These are phyloP conservation scores for Aspergillus sergii DNA, from an alignment of 2,329 filamentous ascomycete genomes.

Conservation along the genomic window DNA sequence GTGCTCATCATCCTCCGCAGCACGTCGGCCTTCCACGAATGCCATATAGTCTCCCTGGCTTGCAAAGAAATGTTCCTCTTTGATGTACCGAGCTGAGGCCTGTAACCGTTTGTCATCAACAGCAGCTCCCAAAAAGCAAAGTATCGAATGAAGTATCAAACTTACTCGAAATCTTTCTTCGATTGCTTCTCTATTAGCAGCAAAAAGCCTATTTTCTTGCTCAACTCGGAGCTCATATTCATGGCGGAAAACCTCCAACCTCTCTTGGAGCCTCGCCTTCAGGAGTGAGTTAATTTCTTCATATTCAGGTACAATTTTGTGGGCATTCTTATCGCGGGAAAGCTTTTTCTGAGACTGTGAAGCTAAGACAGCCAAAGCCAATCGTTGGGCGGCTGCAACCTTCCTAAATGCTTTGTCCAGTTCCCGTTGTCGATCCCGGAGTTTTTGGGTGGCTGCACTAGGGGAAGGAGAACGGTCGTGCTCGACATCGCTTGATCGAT, in stretches of 20 bases:
- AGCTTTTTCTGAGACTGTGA: slow-evolving; percentile 42
- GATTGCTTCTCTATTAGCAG: slow-evolving; percentile 36
- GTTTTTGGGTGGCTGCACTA: slow-evolving; percentile 38
- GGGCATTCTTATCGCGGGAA: slow-evolving; percentile 43
- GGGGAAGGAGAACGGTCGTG: slow-evolving; percentile 39
- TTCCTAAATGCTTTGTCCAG: slow-evolving; percentile 45
- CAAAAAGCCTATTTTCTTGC: slow-evolving; percentile 31
- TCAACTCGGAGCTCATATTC: slow-evolving; percentile 39
- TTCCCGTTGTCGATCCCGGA: slow-evolving; percentile 46
- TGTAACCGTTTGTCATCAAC: slow-evolving; percentile 13
- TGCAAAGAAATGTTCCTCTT: slow-evolving; percentile 44
- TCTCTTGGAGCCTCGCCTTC: slow-evolving; percentile 28
- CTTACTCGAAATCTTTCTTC: slow-evolving; percentile 37
- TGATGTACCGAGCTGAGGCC: slow-evolving; percentile 31
- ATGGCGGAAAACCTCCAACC: slow-evolving; percentile 30
- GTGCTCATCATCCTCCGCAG: slow-evolving; percentile 45
- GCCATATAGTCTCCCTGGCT: slow-evolving; percentile 44
- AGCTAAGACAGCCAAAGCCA: slow-evolving; percentile 44
- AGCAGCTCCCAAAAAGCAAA: neutral
- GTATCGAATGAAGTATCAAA: neutral
- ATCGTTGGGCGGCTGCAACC: slow-evolving; percentile 43
- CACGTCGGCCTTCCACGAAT: slow-evolving; percentile 41
- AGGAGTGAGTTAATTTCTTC: slow-evolving; percentile 38
- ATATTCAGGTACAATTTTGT: slow-evolving; percentile 44
- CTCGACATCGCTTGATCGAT: slow-evolving; percentile 35